Evolutionary conservation across 176 grass and related monocot species (phyloP), one percentile per base, ranked within the genome.

Genomic region (Phoenix dactylifera): DNA sequence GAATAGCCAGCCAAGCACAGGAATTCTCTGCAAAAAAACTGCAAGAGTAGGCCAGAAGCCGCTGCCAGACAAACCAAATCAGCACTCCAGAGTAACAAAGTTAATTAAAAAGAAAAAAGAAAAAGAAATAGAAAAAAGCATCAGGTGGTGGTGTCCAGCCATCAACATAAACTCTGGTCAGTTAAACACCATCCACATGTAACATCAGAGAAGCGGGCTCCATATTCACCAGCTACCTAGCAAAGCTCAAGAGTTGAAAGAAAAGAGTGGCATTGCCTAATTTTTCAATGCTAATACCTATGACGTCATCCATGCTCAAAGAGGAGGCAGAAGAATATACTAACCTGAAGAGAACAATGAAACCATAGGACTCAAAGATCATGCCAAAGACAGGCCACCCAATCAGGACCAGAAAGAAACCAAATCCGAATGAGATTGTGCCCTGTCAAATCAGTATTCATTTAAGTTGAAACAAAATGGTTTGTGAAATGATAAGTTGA

Each of bases 331-430:
- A 15, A 57, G 6, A 62, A 22, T 57, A 54, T 64, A 51, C 39
- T 65, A 76, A 95, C 89, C 89, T 89, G 82, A 95, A 95, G 62
- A 95, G 89, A 18, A 68, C 26, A 67, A 83, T 65, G 74, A 95
- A 89, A 64, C 85, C 82, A 17, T 89, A 89, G 5, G 72, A 71
- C 62, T 95, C 89, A 16, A 71, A 71, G 28, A 95, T 77, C 75
- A 95, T 85, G 53, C 89, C 89, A 24, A 89, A 58, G 39, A 65
- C 57, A 64, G 89, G 81, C 89, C 89, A 89, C 58, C 85, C 85
- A 49, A 89, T 67, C 16, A 80, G 30, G 6, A 95, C 81, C 32
- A 95, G 54, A 50, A 89, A 67, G 67, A 89, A 82, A 39, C 89
- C 89, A 50, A 75, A 53, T 19, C 81, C 89, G 1, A 89, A 95